Base-by-base conservation (phyloP, 2,329 filamentous ascomycete species). In the Clathrospora elynae region DNA sequence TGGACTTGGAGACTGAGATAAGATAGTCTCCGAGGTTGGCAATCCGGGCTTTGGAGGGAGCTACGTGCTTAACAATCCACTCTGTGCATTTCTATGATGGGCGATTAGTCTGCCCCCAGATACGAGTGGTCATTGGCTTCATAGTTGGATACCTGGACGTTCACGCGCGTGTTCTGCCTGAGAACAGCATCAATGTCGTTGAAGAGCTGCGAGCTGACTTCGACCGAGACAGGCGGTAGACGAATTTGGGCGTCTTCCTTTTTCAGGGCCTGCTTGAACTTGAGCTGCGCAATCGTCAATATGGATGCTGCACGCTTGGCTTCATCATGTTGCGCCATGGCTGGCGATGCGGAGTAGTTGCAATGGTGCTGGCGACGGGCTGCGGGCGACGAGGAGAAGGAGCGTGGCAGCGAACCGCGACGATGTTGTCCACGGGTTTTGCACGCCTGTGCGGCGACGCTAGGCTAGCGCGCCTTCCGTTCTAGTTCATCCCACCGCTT, bases 61-160 rank as follows among this genome's bases (percentile, higher is more conserved):
- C 77, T 65, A 92, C 76, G 74, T 90, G 82, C 59, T 80, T 79
- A 65, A 90, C 73, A 62, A 92, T 85, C 89, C 89, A 95, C 73
- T 81, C 78, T 80, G 91, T 95, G 80, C 88, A 91, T 78, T 83
- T 87, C 90, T 95, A 66, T 24, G 29, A 45, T 45, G 26, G 37
- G 59, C 35, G 50, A 68, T 67, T 66, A 68, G 63, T 61, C 51
- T 62, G 61, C 51, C 59, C 64, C 54, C 43, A 17, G 51, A 35
- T 33, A 50, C 22, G 43, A 37, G 24, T 41, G 34, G 47, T 47
- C 42, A 51, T 49, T 50, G 44, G 49, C 44, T 38, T 51, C 53
- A 40, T 49, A 57, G 32, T 51, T 46, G 56, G 56, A 59, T 66
- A 68, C 65, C 65, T 68, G 60, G 34, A 67, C 57, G 31, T 66